phyloP scores from a whole-genome alignment of 768 basidiomycete genomes.

The Mycena rosella region DNA sequence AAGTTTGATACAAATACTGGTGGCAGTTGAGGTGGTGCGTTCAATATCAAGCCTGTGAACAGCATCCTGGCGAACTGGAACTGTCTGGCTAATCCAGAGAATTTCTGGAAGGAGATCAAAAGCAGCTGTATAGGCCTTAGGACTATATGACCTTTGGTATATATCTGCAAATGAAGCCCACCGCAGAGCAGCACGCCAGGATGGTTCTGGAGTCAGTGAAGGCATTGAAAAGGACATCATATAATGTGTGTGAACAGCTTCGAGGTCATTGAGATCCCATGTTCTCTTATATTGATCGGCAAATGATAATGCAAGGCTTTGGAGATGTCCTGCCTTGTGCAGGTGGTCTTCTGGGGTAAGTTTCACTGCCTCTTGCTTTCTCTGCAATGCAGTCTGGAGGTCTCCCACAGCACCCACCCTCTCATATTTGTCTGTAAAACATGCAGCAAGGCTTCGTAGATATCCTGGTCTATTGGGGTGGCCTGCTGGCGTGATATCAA shows the following conservation, averaged over 20 bases:
- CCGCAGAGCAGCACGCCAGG: too few species aligned
- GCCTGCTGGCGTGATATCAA: not conserved
- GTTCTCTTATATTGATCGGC: too few species aligned
- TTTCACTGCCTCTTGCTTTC: not conserved
- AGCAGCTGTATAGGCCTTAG: conserved; percentile 2
- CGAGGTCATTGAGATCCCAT: too few species aligned
- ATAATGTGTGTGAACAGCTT: too few species aligned
- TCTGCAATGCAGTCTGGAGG: not conserved
- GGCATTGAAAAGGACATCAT: too few species aligned
- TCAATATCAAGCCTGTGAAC: not conserved
- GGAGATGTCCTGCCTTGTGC: too few species aligned
- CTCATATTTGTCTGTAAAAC: not conserved
- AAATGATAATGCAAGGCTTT: too few species aligned
- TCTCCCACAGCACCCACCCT: not conserved
- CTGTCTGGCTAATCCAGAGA: conserved; percentile 15
- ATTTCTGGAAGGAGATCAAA: not conserved
- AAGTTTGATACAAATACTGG: not conserved
- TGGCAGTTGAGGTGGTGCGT: not conserved
- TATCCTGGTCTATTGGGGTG: not conserved
- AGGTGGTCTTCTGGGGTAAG: not conserved
- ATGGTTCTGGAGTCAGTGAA: too few species aligned
- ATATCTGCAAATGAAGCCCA: too few species aligned
- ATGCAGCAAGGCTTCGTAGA: not conserved
- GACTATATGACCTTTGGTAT: too few species aligned
- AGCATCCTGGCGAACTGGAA: not conserved